Evolutionary conservation across 2,329 filamentous ascomycete genomes (phyloP).

Genomic region (Alternaria consortialis): DNA sequence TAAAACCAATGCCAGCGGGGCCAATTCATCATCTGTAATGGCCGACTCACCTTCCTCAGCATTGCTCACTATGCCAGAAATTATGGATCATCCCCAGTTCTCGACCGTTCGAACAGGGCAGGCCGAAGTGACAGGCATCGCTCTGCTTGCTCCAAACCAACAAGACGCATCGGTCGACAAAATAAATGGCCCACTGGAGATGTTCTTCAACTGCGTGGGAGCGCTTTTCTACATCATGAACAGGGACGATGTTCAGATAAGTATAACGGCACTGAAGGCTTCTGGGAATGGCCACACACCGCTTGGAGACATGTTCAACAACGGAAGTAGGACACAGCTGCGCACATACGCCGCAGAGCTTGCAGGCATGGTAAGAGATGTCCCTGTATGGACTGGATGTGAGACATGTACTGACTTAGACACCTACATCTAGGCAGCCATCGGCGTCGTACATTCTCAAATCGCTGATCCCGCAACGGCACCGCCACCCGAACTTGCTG

Average conservation of each 20-base stretch:
- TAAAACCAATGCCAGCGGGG: not conserved
- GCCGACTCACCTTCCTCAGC: not conserved
- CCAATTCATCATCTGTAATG: not conserved
- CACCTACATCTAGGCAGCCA: constrained; percentile 7
- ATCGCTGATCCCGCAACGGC: constrained; percentile 6
- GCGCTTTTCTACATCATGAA: constrained; percentile 26
- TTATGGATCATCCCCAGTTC: constrained; percentile 8
- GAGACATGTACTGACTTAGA: too few relatives aligned
- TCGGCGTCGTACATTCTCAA: constrained; percentile 24
- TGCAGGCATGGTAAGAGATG: constrained; percentile 18
- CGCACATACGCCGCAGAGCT: constrained; percentile 22
- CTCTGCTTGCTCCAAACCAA: constrained; percentile 1
- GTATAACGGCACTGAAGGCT: constrained; percentile 3
- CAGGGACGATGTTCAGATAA: constrained; percentile 16
- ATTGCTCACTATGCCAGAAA: not conserved
- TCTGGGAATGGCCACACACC: constrained; percentile 2
- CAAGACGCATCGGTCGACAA: constrained; percentile 7
- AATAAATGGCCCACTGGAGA: constrained; percentile 13
- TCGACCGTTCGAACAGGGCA: constrained; percentile 1
- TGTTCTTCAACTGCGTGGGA: constrained; percentile 28
- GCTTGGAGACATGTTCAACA: constrained; percentile 18
- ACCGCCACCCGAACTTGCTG: constrained; percentile 20
- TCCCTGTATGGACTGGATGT: too few relatives aligned
- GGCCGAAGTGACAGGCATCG: not conserved
- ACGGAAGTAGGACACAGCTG: not conserved